Conservation (phyloP, 1,139 yeast genomes). For the Suhomyces bolitotheri region DNA sequence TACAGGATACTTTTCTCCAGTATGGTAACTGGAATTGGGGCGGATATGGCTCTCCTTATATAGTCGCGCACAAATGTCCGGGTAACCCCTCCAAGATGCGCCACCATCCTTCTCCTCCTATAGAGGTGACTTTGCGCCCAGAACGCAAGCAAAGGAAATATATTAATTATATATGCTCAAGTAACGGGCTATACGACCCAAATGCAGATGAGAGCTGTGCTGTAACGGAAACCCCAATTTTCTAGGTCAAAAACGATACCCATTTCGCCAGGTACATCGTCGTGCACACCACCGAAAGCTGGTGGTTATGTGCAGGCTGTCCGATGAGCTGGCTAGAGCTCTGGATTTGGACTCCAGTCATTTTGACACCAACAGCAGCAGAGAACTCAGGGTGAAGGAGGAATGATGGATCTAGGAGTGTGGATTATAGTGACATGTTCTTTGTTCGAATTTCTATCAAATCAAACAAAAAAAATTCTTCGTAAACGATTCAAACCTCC, state of each 20-base stretch:
- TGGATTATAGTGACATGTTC: too few relatives aligned
- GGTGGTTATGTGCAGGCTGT: slow-evolving; percentile 6
- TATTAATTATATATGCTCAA: slow-evolving; percentile 10
- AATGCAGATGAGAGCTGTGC: too few relatives aligned
- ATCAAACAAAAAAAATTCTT: too few relatives aligned
- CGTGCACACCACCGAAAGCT: slow-evolving; percentile 4
- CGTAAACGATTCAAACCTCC: too few relatives aligned
- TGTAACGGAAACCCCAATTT: too few relatives aligned
- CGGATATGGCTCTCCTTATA: slow-evolving; percentile 22
- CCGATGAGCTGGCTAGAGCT: slow-evolving; percentile 8
- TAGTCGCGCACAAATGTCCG: slow-evolving; percentile 28
- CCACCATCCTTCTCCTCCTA: slow-evolving; percentile 74
- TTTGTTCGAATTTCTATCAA: too few relatives aligned
- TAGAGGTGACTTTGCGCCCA: slow-evolving; percentile 39
- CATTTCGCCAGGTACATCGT: slow-evolving; percentile 1
- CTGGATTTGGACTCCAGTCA: too few relatives aligned
- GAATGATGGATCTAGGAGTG: too few relatives aligned
- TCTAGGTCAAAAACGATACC: too few relatives aligned
- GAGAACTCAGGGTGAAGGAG: too few relatives aligned
- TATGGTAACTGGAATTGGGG: slow-evolving; percentile 1
- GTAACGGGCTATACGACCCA: too few relatives aligned
- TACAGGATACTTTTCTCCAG: slow-evolving; percentile 12
- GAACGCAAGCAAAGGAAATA: slow-evolving; percentile 6
- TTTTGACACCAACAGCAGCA: too few relatives aligned
- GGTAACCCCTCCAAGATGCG: slow-evolving; percentile 55